These are phyloP conservation scores for Xylaria castorea DNA, from an alignment of 495 filamentous ascomycete species.

Conservation along the genomic window DNA sequence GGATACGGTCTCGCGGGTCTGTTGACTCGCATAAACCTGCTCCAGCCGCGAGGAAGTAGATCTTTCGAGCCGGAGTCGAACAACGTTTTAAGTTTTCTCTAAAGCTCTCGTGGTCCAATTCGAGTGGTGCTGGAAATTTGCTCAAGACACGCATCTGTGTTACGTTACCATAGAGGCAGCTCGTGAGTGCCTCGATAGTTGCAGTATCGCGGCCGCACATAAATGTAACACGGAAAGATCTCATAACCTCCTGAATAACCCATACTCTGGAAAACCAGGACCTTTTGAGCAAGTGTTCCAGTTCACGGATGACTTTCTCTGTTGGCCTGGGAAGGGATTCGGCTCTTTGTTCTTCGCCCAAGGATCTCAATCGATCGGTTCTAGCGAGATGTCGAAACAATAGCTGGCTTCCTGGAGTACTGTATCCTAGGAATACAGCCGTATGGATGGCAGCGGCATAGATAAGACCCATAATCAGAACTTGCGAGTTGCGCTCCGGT, in stretches of 20 bases:
- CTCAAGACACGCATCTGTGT: neutral
- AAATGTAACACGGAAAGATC: neutral
- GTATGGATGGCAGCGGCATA: neutral
- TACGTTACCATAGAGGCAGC: neutral
- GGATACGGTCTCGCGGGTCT: neutral
- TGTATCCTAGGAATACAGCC: neutral
- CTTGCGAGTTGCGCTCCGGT: neutral
- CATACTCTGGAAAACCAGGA: neutral
- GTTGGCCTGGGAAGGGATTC: neutral
- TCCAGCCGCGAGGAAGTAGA: neutral
- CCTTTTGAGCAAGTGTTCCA: neutral
- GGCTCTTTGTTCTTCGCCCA: neutral
- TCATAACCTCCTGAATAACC: neutral
- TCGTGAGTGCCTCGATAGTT: neutral
- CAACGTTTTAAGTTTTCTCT: neutral
- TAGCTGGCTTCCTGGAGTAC: neutral
- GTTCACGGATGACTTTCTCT: neutral
- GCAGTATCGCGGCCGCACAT: neutral
- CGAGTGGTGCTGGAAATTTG: neutral
- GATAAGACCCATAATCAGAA: neutral
- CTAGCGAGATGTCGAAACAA: neutral
- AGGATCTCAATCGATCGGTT: neutral
- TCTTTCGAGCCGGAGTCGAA: no score
- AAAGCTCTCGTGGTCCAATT: neutral
- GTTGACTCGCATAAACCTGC: neutral